These are phyloP conservation scores for Pulicaria dysenterica DNA, from an alignment of 129 eudicot genomes.

Conservation along the genomic window DNA sequence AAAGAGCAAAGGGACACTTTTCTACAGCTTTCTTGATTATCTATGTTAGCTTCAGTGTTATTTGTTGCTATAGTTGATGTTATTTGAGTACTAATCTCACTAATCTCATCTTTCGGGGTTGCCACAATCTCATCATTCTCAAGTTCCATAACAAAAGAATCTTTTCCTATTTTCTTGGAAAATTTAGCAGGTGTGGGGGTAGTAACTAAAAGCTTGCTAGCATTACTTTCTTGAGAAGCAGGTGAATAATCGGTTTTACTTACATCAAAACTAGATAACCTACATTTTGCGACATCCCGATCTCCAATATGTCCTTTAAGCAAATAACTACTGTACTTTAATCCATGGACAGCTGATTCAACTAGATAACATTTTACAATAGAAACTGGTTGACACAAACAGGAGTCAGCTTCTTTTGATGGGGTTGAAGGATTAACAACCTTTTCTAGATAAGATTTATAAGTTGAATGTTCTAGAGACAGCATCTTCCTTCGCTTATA, in stretches of 20 bases:
- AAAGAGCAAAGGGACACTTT: conserved; percentile 4
- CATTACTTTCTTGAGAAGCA: conserved; percentile 83
- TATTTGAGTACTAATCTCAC: conserved; percentile 35
- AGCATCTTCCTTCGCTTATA: conserved; percentile 59
- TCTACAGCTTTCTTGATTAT: conserved; percentile 20
- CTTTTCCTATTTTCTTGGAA: conserved; percentile 47
- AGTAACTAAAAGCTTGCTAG: conserved; percentile 52
- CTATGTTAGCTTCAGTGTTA: background rate
- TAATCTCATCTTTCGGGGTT: conserved; percentile 40
- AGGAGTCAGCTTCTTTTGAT: conserved; percentile 40
- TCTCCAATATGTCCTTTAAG: conserved; percentile 48
- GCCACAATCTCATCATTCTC: conserved; percentile 45
- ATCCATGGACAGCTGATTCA: conserved; percentile 68
- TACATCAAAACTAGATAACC: conserved; percentile 27
- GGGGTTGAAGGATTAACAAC: conserved; percentile 39
- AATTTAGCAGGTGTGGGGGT: conserved; percentile 32
- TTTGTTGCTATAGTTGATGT: conserved; percentile 11
- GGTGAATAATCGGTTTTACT: conserved; percentile 59
- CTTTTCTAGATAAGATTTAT: conserved; percentile 37
- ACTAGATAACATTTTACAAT: conserved; percentile 59
- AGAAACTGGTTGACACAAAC: conserved; percentile 34
- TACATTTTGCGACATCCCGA: conserved; percentile 27
- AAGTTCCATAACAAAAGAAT: conserved; percentile 46
- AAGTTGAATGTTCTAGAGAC: conserved; percentile 45
- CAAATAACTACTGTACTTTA: conserved; percentile 67